Evolutionary conservation across 2,329 filamentous ascomycete genomes (phyloP), one percentile per base, ranked within the genome.

Genomic region (Aureobasidium sp.): DNA sequence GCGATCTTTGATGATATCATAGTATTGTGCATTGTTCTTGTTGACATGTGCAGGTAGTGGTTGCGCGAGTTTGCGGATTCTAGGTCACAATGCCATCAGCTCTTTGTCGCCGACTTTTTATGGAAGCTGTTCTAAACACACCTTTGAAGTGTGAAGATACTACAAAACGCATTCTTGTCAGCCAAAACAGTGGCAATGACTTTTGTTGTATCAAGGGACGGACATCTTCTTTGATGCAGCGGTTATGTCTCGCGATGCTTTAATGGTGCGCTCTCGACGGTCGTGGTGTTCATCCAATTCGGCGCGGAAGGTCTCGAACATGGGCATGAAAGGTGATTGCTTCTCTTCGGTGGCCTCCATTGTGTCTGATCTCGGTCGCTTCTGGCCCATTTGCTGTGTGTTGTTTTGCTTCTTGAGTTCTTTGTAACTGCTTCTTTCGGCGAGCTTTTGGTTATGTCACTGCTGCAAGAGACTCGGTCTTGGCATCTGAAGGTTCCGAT

Each of bases 181-280:
- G 69, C 63, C 36, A 36, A 29, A 17, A 26, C 58, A 13, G 36
- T 32, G 26, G 58, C 48, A 42, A 37, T 51, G 52, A 41, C 44
- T 27, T 41, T 53, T 53, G 6, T 26, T 23, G 12, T 26, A 9
- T 36, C 34, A 32, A 55, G 39, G n/a, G 32, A 29, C 23, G 34
- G 20, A 96, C 91, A 97, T 95, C 78, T 97, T 99, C 81, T 99
- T 99, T 76, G 91, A 96, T 60, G 91, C 80, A 0, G 91, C 91
- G 7, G 94, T 99, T 63, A 99, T 89, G 74, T 99, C 94, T 65
- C 93, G 82, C 9, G 90, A 95, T 2, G 87, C 88, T 78, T 97
- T 99, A 71, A 95, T 89, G 68, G 96, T 86, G 59, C 88, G 85
- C 77, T 97, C 92, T 62, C 91, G 84, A 17, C 94, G 87, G 75